A percentile compares a stretch with the other conserved stretches of the same genome.
phyloP scores from a whole-genome alignment of 768 basidiomycete species.

The Amyloporia xantha region DNA sequence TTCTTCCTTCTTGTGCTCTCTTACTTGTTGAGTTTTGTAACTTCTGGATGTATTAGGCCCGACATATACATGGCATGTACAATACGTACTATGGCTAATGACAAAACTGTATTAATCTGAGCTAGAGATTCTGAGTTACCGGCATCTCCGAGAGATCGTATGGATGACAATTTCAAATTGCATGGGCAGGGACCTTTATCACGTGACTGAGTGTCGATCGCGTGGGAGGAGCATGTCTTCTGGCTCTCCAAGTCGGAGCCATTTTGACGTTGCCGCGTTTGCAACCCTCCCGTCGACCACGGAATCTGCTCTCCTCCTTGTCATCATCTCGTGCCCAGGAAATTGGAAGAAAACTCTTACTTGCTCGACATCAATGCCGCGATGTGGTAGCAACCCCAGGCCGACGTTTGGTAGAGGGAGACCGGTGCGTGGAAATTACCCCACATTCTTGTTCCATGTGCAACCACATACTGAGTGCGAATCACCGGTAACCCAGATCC shows the following conservation, averaged over 20 bases:
- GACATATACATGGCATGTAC: neutral
- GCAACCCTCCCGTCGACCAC: neutral
- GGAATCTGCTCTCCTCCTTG: neutral
- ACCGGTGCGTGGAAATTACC: slow-evolving; percentile 34
- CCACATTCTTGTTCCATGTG: neutral
- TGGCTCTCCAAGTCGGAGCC: neutral
- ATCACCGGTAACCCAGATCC: slow-evolving; percentile 27
- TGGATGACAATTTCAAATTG: no score
- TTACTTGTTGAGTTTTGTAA: no score
- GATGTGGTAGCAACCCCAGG: slow-evolving; percentile 50
- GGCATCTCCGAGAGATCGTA: no score
- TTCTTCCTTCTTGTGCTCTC: no score
- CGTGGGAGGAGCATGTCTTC: neutral
- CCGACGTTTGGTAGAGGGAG: slow-evolving; percentile 50
- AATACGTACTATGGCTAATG: neutral
- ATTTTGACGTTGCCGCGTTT: neutral
- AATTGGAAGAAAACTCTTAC: neutral
- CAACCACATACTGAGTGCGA: neutral
- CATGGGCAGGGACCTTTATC: no score
- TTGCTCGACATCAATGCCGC: slow-evolving; percentile 34
- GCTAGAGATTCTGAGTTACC: no score
- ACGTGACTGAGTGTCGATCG: neutral
- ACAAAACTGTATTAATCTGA: neutral
- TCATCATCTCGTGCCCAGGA: neutral
- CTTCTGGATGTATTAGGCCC: no score